Evolutionary conservation across 306 rosid genomes (phyloP).

Genomic region (Fragaria ananassa): DNA sequence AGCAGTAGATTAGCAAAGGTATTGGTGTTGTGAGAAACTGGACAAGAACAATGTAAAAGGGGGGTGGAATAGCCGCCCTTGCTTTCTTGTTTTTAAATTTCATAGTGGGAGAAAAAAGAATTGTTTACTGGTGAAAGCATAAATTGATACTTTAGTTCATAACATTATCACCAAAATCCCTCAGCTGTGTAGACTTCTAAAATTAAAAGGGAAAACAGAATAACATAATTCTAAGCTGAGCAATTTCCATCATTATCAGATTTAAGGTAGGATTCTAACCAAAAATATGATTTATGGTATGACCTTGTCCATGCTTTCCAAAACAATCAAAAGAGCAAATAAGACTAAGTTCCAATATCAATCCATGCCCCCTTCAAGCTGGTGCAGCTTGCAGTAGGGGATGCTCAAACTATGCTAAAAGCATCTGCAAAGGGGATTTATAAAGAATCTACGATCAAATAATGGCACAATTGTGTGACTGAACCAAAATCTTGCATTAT

Average conservation of each 20-base stretch:
- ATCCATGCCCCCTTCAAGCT: background rate
- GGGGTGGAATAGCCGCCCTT: too few relatives aligned
- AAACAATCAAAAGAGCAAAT: background rate
- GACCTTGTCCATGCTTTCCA: background rate
- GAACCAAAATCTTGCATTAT: constrained; percentile 3
- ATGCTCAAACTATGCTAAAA: background rate
- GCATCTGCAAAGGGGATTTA: background rate
- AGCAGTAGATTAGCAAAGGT: too few relatives aligned
- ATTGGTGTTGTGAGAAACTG: too few relatives aligned
- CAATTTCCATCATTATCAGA: background rate
- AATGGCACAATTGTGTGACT: background rate
- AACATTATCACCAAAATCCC: too few relatives aligned
- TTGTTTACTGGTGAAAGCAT: too few relatives aligned
- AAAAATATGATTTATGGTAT: too few relatives aligned
- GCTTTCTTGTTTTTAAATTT: too few relatives aligned
- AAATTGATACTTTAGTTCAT: too few relatives aligned
- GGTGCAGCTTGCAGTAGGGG: background rate
- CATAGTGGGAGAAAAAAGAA: too few relatives aligned
- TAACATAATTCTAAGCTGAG: background rate
- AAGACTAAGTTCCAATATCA: background rate
- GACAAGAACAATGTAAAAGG: too few relatives aligned
- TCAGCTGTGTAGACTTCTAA: too few relatives aligned
- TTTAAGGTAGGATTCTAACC: too few relatives aligned
- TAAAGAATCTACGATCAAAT: background rate
- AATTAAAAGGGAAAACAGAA: background rate